Evolutionary conservation across 2,329 filamentous ascomycete genomes (phyloP), one percentile per base, ranked within the genome.

Genomic region (Sordariomycetes sp.): DNA sequence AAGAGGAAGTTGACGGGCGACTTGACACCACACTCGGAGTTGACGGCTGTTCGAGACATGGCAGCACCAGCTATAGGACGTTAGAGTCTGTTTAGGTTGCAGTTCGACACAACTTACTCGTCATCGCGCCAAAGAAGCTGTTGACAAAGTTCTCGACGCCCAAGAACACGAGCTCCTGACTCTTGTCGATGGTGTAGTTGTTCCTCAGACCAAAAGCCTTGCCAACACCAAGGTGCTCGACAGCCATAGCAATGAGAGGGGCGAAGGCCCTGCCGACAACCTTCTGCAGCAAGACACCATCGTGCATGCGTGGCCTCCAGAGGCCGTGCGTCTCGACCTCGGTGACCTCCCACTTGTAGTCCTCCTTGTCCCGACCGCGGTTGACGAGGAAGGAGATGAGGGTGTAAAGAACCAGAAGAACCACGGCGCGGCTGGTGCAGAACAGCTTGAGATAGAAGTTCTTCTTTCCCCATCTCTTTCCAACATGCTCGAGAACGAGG

Each of bases 31-130:
- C 72, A 77, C 20, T 74, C 66, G 0, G 74, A 79, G 58, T 81
- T 82, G 46, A 82, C 75, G 8, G 78, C 75, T 2, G 77, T 81
- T 8, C 77, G 64, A 0, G 75, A 79, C 70, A 82, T 80, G 41
- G 75, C 76, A 17, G 75, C 78, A 10, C 75, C 74, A 10, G 79
- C 35, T 34, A 15, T 18, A 11, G 28, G 21, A 14, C 23, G 27
- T 30, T 30, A 30, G 33, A 15, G n/a, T 11, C 4, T 34, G 21
- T 7, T 25, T 12, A 10, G 7, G 14, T n/a, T 10, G 32, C 7
- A 27, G 18, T 10, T 7, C 17, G 23, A 17, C 16, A 15, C 10
- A 10, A 37, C 35, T 33, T 9, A 37, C 35, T 64, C 1, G 74
- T 64, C 72, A 81, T 78, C 8, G 70, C 62, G 16, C 73, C 70